These are phyloP conservation scores for Curvularia sp. DNA, from an alignment of 2,329 filamentous ascomycete species.

Conservation along the genomic window DNA sequence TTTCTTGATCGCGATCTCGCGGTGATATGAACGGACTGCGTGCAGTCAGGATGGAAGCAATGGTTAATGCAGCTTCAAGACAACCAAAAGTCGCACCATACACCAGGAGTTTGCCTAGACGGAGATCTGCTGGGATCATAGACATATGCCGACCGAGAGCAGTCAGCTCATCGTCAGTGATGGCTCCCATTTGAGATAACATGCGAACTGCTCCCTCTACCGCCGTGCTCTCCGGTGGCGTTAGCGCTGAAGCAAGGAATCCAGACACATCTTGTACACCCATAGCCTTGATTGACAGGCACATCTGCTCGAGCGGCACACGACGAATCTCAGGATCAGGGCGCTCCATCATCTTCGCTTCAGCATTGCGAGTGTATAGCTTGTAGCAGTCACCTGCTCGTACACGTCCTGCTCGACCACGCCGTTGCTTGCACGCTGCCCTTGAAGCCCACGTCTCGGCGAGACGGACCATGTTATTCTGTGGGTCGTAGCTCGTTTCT, in stretches of 20 bases:
- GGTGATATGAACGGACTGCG: conserved; percentile 87
- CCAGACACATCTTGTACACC: conserved; percentile 79
- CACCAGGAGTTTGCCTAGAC: conserved; percentile 93
- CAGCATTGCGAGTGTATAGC: conserved; percentile 85
- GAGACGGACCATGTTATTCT: conserved; percentile 91
- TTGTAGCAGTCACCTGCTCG: conserved; percentile 93
- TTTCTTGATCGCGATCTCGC: conserved; percentile 81
- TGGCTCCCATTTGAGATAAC: conserved; percentile 82
- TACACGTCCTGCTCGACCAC: conserved; percentile 92
- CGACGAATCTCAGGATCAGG: conserved; percentile 93
- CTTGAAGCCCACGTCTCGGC: conserved; percentile 95
- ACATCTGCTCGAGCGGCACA: conserved; percentile 92
- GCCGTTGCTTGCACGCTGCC: conserved; percentile 91
- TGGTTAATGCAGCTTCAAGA: conserved; percentile 84
- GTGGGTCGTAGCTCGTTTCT: conserved; percentile 90
- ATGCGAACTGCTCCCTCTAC: conserved; percentile 84
- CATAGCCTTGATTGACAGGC: conserved; percentile 94
- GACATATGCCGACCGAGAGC: conserved; percentile 92
- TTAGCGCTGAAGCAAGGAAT: conserved; percentile 86
- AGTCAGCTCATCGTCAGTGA: conserved; percentile 85
- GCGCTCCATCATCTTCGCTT: conserved; percentile 82
- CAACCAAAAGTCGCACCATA: conserved; percentile 94
- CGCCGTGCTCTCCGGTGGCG: conserved; percentile 83
- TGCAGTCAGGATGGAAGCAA: conserved; percentile 90
- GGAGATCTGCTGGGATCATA: conserved; percentile 90